Base-by-base conservation (phyloP, 352 stramenopile species). In the Thalassiosira exigua region DNA sequence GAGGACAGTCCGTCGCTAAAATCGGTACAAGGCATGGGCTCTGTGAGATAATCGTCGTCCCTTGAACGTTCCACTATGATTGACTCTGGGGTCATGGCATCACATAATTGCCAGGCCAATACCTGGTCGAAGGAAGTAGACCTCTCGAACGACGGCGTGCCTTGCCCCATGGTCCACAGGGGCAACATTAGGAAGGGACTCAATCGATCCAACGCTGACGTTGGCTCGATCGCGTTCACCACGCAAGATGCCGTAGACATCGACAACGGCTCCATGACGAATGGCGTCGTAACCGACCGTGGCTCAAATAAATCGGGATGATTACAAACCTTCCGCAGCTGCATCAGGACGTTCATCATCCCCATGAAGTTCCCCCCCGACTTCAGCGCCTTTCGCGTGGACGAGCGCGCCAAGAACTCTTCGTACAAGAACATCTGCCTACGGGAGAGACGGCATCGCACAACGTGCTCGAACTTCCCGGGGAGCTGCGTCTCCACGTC, bases 301-400 rank as follows among this genome's bases (percentile, higher is more conserved):
- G 96, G 89, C 72, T 99, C 97, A 85, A 99, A 99, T 36, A 99
- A 88, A 85, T 99, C 99, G 14, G 97, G 97, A 85, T 99, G 97
- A 74, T 98, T 98, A 84, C 96, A 98, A 69, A 98, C 97, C 85
- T 99, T 99, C 27, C 97, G 94, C 39, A 99, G 90, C 86, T 99
- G 97, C 87, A 99, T 97, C 51, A 99, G 96, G 74, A 99, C 98
- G 84, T 99, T 99, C 56, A 99, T 99, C 96, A 99, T 99, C 76
- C 96, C 97, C 95, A 99, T 98, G 71, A 96, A 96, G 21, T 96
- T 96, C 39, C 95, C 94, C 5, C 91, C 90, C 7, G n/a, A n/a
- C 62, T 91, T 87, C 74, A 99, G 88, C n/a, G 95, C 95, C 27
- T 94, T 91, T n/a, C 96, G 87, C 0, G 96, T 99, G 39, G 90